A percentile compares a stretch with the other conserved stretches of the same genome.
phyloP scores from a whole-genome alignment of 2,329 filamentous ascomycete genomes.

The Aquanectria penicillioides region DNA sequence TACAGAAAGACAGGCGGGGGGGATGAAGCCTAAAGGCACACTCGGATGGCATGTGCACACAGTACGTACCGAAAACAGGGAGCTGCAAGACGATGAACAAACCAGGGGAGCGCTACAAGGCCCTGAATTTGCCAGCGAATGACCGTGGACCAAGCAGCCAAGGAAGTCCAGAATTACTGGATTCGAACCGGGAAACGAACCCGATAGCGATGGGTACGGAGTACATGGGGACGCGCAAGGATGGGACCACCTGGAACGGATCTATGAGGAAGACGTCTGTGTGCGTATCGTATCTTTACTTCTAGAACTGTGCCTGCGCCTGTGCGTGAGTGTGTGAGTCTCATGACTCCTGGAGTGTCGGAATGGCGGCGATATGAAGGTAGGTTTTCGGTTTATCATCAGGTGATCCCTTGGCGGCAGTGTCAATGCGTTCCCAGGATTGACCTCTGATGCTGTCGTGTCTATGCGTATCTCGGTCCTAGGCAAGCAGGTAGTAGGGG shows the following conservation, averaged over 20 bases:
- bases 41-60: not conserved
- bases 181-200: not conserved
- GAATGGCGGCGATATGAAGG: too few relatives aligned
- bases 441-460: too few relatives aligned
- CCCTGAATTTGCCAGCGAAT: not conserved
- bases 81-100: not conserved
- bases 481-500: too few relatives aligned
- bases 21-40: not conserved
- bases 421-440: too few relatives aligned
- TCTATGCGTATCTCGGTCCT: too few relatives aligned
- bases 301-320: too few relatives aligned
- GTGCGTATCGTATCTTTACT: too few relatives aligned
- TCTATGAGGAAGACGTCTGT: not conserved
- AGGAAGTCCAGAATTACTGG: not conserved
- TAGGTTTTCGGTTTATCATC: too few relatives aligned
- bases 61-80: not conserved
- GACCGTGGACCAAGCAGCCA: not conserved
- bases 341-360: too few relatives aligned
- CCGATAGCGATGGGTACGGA: slow-evolving; percentile 3
- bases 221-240: not conserved
- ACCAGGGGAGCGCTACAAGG: not conserved
- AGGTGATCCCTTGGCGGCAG: too few relatives aligned
- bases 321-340: too few relatives aligned
- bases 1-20: not conserved
- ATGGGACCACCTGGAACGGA: too few relatives aligned